Conservation (phyloP, 148 eudicot species). For the Cornus controversa region DNA sequence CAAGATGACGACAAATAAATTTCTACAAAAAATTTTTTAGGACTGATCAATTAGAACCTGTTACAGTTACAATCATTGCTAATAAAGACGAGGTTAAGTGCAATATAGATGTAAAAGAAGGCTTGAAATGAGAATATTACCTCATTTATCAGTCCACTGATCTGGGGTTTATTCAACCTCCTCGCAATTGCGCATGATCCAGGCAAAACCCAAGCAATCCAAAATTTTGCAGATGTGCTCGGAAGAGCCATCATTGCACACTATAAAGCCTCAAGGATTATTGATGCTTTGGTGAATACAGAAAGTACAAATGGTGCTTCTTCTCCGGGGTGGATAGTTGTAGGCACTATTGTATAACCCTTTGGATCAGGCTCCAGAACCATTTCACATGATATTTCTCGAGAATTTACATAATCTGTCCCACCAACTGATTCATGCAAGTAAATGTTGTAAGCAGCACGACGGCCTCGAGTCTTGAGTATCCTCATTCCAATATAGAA, state of each 20-base stretch:
- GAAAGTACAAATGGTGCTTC: slow-evolving; percentile 99
- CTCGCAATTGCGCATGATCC: slow-evolving; percentile 8
- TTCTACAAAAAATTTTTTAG: not conserved
- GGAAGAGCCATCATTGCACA: slow-evolving; percentile 12
- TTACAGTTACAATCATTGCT: not conserved
- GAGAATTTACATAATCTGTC: slow-evolving; percentile 96
- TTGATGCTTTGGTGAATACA: slow-evolving; percentile 89
- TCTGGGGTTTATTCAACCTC: slow-evolving; percentile 12
- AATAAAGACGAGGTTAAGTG: not conserved
- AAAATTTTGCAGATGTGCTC: slow-evolving; percentile 16
- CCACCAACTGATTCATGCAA: slow-evolving; percentile 99
- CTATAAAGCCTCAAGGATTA: slow-evolving; percentile 80
- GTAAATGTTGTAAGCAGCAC: slow-evolving; percentile 90
- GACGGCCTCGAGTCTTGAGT: slow-evolving; percentile 92
- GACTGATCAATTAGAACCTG: not conserved
- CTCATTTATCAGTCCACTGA: slow-evolving; percentile 1
- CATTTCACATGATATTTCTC: slow-evolving; percentile 99
- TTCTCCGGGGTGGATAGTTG: slow-evolving; percentile 96
- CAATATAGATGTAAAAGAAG: not conserved
- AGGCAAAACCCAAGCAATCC: slow-evolving; percentile 25
- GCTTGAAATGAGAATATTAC: slow-evolving; percentile 13
- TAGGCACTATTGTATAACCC: slow-evolving; percentile 98
- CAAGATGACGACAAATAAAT: not conserved
- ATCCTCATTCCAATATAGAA: slow-evolving; percentile 98
- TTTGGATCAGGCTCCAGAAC: slow-evolving; percentile 98